phyloP scores from a whole-genome alignment of 495 filamentous ascomycete species.

The Penicillium turbatum region DNA sequence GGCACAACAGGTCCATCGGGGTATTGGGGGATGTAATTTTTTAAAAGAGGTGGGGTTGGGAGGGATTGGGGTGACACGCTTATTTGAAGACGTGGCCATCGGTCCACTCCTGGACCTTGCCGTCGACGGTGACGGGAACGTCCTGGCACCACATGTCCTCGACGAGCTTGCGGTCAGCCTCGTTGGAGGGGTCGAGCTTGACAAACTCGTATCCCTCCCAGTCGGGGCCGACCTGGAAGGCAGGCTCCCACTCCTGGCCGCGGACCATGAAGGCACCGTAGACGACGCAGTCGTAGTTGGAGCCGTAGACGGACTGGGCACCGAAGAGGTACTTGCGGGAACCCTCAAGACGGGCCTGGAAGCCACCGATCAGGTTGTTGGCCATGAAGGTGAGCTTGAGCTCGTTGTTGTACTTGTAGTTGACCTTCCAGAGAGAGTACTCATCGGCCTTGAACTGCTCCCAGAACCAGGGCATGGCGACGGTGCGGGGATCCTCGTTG shows the following conservation, averaged over 20 bases:
- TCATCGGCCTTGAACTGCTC: conserved; percentile 86
- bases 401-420: conserved; percentile 99
- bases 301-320: conserved; percentile 81
- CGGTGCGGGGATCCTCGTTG: conserved; percentile 81
- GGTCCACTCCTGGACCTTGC: conserved; percentile 73
- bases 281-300: conserved; percentile 80
- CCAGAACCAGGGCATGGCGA: conserved; percentile 97
- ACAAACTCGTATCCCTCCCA: conserved; percentile 93
- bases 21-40: conserved; percentile 21
- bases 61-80: conserved; percentile 29
- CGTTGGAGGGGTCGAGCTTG: conserved; percentile 85
- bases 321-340: conserved; percentile 99
- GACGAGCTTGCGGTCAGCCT: conserved; percentile 77
- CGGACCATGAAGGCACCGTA: conserved; percentile 90
- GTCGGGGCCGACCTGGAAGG: conserved; percentile 95
- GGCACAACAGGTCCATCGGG: conserved; percentile 13
- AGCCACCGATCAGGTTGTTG: conserved; percentile 91
- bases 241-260: conserved; percentile 78
- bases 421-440: conserved; percentile 86
- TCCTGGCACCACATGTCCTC: conserved; percentile 89
- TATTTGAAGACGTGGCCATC: conserved; percentile 99
- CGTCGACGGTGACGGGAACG: conserved; percentile 68
- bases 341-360: conserved; percentile 94
- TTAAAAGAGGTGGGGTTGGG: conserved; percentile 2
- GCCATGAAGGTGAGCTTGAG: conserved; percentile 97